Evolutionary conservation across 2,329 filamentous ascomycete genomes (phyloP), one percentile per base, ranked within the genome.

Genomic region (Cladosporium oxysporum): DNA sequence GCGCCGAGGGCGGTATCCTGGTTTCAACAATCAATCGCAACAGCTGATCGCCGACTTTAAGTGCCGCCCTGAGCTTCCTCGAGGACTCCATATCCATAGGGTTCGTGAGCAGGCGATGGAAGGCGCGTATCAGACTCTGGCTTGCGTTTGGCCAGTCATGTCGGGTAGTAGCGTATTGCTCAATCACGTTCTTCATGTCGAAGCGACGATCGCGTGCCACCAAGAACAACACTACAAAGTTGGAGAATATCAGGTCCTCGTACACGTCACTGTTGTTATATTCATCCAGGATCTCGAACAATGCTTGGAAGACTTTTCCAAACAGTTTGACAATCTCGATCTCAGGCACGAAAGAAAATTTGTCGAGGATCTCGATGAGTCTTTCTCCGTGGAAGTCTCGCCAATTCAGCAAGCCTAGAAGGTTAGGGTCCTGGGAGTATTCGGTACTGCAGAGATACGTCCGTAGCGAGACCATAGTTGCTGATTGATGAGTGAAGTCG

Each of bases 261-360:
- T 93, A 93, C 74, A 96, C 92, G 69, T 96, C 92, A 70, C 92
- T 92, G 11, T 92, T 92, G n/a, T 92, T 88, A 73, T 96, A 90
- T 71, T 97, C 93, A 33, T 96, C 91, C 31, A 98, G 82, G 31
- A 97, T 93, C 6, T 92, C 90, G 75, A 99, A 99, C 0, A 99
- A 85, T 0, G 92, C 88, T 76, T 97, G 92, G 62, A 99, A 90
- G 1, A 98, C 93, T 72, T 96, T 91, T 69, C 87, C 90, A 8
- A 98, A 82, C 50, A 98, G 85, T 81, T 98, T 99, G 68, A 99
- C 95, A 37, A 99, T 91, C 79, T 99, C 96, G 65, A 98, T 97
- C 76, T 99, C 95, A 0, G 95, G 91, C 0, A 99, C 93, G 71
- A 98, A 98, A 23, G 93, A 89, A 58, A 98, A 87, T 70, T 93